phyloP scores from a whole-genome alignment of 192 early-diverging fungal species.

The Entomortierella lignicola region DNA sequence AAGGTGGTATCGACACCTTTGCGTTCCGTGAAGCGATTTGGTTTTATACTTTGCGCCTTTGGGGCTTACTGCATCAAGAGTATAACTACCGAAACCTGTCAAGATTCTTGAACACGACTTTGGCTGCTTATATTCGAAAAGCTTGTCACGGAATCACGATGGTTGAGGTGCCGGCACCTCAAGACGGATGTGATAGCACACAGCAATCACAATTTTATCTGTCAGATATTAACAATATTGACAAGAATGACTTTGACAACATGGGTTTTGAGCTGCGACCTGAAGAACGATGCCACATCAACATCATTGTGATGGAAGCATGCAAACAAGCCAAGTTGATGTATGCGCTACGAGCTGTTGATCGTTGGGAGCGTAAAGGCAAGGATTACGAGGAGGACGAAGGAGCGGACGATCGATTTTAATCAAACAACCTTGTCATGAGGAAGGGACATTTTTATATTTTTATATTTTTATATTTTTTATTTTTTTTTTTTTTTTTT shows the following conservation, averaged over 20 bases:
- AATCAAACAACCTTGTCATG: not conserved
- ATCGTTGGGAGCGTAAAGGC: slow-evolving; percentile 37
- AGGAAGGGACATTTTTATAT: not conserved
- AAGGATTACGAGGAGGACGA: slow-evolving; percentile 43
- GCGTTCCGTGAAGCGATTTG: slow-evolving; percentile 67
- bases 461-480: slow-evolving; percentile 3
- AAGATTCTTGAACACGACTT: slow-evolving; percentile 57
- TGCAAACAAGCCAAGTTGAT: slow-evolving; percentile 67
- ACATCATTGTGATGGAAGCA: slow-evolving; percentile 63
- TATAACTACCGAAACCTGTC: slow-evolving; percentile 62
- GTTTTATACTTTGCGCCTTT: slow-evolving; percentile 64
- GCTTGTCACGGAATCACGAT: slow-evolving; percentile 54
- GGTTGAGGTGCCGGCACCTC: slow-evolving; percentile 4
- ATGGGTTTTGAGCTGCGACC: slow-evolving; percentile 64
- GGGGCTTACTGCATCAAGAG: slow-evolving; percentile 66
- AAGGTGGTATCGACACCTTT: slow-evolving; percentile 64
- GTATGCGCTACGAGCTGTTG: slow-evolving; percentile 59
- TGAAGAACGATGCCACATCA: slow-evolving; percentile 70
- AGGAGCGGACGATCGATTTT: slow-evolving; percentile 47
- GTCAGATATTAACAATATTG: slow-evolving; percentile 49
- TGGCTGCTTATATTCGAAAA: slow-evolving; percentile 59
- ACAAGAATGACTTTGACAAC: slow-evolving; percentile 61
- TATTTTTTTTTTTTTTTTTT: no score
- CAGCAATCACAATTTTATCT: slow-evolving; percentile 10
- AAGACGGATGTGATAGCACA: slow-evolving; percentile 10